Evolutionary conservation across 495 filamentous ascomycete genomes (phyloP).

Genomic region (Parathielavia hyrcaniae): DNA sequence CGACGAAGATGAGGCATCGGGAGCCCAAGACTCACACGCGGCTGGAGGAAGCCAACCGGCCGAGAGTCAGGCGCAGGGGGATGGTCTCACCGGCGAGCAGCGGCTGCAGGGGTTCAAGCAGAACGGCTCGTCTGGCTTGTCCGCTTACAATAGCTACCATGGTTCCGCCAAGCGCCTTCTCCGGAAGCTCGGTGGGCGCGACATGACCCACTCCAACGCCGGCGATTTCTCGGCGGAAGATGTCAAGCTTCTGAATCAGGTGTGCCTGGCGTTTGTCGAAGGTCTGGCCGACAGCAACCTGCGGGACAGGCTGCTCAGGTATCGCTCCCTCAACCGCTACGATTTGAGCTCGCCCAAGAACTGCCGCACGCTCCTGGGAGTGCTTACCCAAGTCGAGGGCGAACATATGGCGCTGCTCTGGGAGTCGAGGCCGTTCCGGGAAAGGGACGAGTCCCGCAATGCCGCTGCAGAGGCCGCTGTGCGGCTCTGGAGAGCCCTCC

Average conservation of each 20-base stretch:
- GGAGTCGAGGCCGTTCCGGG: conserved; percentile 36
- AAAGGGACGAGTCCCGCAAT: conserved; percentile 33
- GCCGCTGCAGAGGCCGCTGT: conserved; percentile 30
- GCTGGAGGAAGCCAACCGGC: conserved; percentile 17
- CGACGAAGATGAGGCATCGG: conserved; percentile 42
- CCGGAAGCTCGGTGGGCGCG: conserved; percentile 42
- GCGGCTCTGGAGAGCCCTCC: conserved; percentile 38
- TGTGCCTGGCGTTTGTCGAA: conserved; percentile 43
- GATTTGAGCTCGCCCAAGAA: conserved; percentile 25
- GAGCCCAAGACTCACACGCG: conserved; percentile 24
- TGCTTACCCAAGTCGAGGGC: conserved; percentile 46
- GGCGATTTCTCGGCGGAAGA: conserved; percentile 35
- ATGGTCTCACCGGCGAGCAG: conserved; percentile 19
- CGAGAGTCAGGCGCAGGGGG: background rate
- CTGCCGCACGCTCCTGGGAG: conserved; percentile 42
- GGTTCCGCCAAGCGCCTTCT: conserved; percentile 40
- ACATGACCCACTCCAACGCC: conserved; percentile 39
- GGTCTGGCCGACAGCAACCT: conserved; percentile 43
- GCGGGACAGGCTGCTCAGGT: conserved; percentile 33
- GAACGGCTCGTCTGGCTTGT: conserved; percentile 29
- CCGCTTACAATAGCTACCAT: conserved; percentile 41
- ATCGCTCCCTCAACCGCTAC: conserved; percentile 34
- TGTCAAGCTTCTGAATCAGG: conserved; percentile 40
- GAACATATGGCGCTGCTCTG: conserved; percentile 42
- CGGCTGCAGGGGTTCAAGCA: conserved; percentile 36